These are phyloP conservation scores for Albugo laibachii DNA, from an alignment of 352 stramenopile genomes.

Conservation along the genomic window DNA sequence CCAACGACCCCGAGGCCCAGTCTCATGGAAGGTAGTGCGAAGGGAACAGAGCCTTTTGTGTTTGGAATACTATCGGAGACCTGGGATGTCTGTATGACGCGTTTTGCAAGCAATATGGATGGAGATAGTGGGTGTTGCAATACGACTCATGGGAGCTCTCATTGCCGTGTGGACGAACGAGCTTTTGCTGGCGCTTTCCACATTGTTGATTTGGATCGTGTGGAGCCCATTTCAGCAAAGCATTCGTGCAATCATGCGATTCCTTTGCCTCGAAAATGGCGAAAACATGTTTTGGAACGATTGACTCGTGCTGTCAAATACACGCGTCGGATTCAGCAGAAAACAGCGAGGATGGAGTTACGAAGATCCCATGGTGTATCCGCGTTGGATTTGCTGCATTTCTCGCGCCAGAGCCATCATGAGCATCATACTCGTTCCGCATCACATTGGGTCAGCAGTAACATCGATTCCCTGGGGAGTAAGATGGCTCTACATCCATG, in stretches of 20 bases:
- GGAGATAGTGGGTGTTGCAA: constrained; percentile 31
- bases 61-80: constrained; percentile 40
- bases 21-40: too few relatives aligned
- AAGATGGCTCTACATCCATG: too few relatives aligned
- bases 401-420: not conserved
- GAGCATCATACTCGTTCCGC: not conserved
- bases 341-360: not conserved
- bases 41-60: too few relatives aligned
- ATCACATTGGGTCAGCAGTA: not conserved
- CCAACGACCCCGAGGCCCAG: too few relatives aligned
- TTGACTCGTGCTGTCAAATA: constrained; percentile 51
- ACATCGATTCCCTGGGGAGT: too few relatives aligned
- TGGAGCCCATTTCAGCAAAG: constrained; percentile 30
- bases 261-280: constrained; percentile 46
- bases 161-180: too few relatives aligned
- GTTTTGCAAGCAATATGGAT: constrained; percentile 14
- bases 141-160: constrained; percentile 18
- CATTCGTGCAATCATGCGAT: constrained; percentile 20
- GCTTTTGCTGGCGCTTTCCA: constrained; percentile 1
- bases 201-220: constrained; percentile 40
- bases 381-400: not conserved
- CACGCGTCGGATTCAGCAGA: constrained; percentile 25
- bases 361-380: not conserved
- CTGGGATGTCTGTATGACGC: constrained; percentile 38
- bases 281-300: constrained; percentile 47